Evolutionary conservation across 331 rosid genomes (phyloP), one percentile per base, ranked within the genome.

Genomic region (Saraca asoca): DNA sequence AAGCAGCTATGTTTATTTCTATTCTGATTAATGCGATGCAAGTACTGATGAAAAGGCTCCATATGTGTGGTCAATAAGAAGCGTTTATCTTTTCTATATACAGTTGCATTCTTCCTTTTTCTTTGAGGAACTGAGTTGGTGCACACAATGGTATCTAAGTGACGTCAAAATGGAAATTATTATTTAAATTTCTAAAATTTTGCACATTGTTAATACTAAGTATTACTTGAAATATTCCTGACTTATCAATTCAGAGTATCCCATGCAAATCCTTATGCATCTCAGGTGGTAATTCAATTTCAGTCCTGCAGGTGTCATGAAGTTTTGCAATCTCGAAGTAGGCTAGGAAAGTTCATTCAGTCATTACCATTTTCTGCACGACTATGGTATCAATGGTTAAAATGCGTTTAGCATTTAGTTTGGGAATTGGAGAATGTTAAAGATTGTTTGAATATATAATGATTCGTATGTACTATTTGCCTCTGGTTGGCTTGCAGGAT

Each of bases 351-450:
- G 73, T 93, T 93, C 72, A 68, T 86, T 46, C 86, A 77, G 76
- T 84, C 95, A 68, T 66, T 90, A 69, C 87, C 89, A 37, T 90
- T 87, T 82, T 80, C 97, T 67, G 88, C 87, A 44, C 87, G 88
- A 84, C 83, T 93, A 41, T 90, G 98, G 96, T 93, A 85, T 69
- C 29, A 48, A 13, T 58, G 66, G 43, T 42, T 54, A 52, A 20
- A 4, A 53, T 45, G 73, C 57, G 45, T 81, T 18, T n/a, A 56
- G 10, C 48, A 59, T 72, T 48, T 55, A 29, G 24, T 71, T 45
- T 57, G 57, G 17, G 59, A 58, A 35, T 50, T 69, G 7, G 17
- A 0, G 45, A 69, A 64, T 68, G 66, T 50, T 41, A 24, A 44
- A 52, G 29, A 46, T 56, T 76, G 46, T 37, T 76, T 59, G 62